Conservation (phyloP, 2,329 filamentous ascomycete species). For the Pestalotiopsis sp. region DNA sequence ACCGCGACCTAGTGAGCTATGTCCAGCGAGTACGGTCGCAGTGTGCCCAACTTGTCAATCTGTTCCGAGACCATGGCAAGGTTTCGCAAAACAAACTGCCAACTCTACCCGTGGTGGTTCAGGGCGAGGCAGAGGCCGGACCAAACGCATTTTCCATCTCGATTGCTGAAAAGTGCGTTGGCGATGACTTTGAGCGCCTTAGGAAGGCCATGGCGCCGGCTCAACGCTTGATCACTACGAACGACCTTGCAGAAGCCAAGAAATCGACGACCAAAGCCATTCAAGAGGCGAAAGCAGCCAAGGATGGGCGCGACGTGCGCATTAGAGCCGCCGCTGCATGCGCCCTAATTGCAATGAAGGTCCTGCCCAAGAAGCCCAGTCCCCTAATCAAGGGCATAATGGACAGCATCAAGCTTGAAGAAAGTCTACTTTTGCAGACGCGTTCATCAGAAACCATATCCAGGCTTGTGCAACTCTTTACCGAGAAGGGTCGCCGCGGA, state of each 20-base stretch:
- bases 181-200: slow-evolving; percentile 82
- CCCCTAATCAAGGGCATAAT: slow-evolving; percentile 94
- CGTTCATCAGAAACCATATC: slow-evolving; percentile 86
- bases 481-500: slow-evolving; percentile 74
- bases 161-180: slow-evolving; percentile 86
- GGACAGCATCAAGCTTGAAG: slow-evolving; percentile 96
- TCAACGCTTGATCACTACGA: slow-evolving; percentile 80
- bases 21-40: slow-evolving; percentile 88
- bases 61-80: slow-evolving; percentile 90
- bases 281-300: slow-evolving; percentile 76
- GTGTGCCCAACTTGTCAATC: slow-evolving; percentile 85
- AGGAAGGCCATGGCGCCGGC: slow-evolving; percentile 89
- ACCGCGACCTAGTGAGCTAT: slow-evolving; percentile 88
- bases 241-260: slow-evolving; percentile 78
- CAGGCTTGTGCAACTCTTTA: slow-evolving; percentile 83
- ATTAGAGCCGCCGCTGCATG: slow-evolving; percentile 86
- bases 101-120: slow-evolving; percentile 83
- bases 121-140: slow-evolving; percentile 89
- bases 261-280: slow-evolving; percentile 72
- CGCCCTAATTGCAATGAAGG: slow-evolving; percentile 83
- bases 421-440: slow-evolving; percentile 84
- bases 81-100: slow-evolving; percentile 77
- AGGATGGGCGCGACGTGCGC: slow-evolving; percentile 81
- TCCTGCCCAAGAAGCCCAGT: slow-evolving; percentile 91
- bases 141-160: slow-evolving; percentile 88